Evolutionary conservation across 1,139 yeast genomes (phyloP).

Genomic region (Suzukiozyma palmioleophila): DNA sequence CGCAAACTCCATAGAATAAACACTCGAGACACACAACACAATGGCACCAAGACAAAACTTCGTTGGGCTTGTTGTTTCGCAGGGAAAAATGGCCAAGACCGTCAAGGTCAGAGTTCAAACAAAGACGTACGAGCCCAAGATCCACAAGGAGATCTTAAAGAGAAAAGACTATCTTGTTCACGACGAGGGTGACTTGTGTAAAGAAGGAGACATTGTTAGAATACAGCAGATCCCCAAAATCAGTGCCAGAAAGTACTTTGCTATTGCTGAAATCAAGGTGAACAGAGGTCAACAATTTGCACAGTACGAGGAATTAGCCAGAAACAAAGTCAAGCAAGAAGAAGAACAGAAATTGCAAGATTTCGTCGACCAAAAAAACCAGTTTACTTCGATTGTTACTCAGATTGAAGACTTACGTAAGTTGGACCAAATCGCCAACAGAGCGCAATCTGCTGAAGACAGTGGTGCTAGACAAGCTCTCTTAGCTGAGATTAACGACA

Average conservation of each 20-base stretch:
- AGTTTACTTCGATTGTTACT: slow-evolving; percentile 31
- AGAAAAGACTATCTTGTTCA: slow-evolving; percentile 88
- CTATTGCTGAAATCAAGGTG: slow-evolving; percentile 89
- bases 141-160: slow-evolving; percentile 72
- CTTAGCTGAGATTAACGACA: slow-evolving; percentile 40
- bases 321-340: slow-evolving; percentile 56
- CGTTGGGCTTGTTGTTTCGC: slow-evolving; percentile 88
- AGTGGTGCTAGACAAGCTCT: slow-evolving; percentile 36
- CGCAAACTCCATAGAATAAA: not conserved
- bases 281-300: slow-evolving; percentile 92
- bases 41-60: slow-evolving; percentile 85
- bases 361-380: slow-evolving; percentile 44
- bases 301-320: slow-evolving; percentile 70
- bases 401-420: slow-evolving; percentile 47
- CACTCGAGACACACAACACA: not conserved
- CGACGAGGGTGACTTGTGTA: slow-evolving; percentile 87
- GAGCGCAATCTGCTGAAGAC: slow-evolving; percentile 19
- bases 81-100: slow-evolving; percentile 94
- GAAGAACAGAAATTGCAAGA: slow-evolving; percentile 50
- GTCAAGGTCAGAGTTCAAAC: slow-evolving; percentile 87
- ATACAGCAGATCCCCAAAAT: slow-evolving; percentile 87
- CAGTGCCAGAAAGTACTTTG: slow-evolving; percentile 78
- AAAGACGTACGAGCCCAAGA: slow-evolving; percentile 59
- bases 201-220: slow-evolving; percentile 94
- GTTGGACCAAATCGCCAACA: slow-evolving; percentile 38